Base-by-base conservation (phyloP, 768 basidiomycete genomes). In the Lentinula detonsa region DNA sequence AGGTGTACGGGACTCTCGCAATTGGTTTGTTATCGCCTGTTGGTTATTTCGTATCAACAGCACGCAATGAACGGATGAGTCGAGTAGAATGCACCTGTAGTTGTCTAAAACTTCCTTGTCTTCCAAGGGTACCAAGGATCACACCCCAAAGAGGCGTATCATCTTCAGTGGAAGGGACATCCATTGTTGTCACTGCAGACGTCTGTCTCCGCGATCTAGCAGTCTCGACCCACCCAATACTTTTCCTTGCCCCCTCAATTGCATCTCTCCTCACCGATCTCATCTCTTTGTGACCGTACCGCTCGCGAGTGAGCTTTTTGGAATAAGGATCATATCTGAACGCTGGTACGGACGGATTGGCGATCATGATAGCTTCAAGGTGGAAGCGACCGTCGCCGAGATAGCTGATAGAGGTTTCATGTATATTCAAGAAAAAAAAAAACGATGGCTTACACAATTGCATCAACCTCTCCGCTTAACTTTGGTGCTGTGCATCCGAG, bases 321-420 rank as follows among this genome's bases (percentile, higher is more conserved):
- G 94, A 93, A 73, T 98, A 99, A 3, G 97, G 97, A 69, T 98
- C 97, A 73, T 98, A 99, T 21, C 97, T 86, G 76, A 97, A 99
- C 0, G 97, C 95, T 10, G 97, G 95, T 16, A 98, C 81, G 34
- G 82, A 73, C 0, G 97, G 97, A 71, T 99, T 99, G n/a, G 95
- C 94, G 62, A 99, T 97, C 97, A 99, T 99, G 71, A 98, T 95
- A 13, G 93, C 91, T 73, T 99, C 97, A 16, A 98, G 82, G 71
- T 98, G 97, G 78, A 99, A 99, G 9, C 97, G 89, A 21, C 97
- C 97, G 67, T 99, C 97, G 16, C 97, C 97, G 31, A 99, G 84
- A 72, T 98, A 99, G 67, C 95, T 97, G 62, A 51, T 18, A 37
- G 31, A 34, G 45, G 18, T 46, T 46, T 6, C 8, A 42, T 9